These are phyloP conservation scores for Phytophthora ohioensis DNA, from an alignment of 352 stramenopile species.

Conservation along the genomic window DNA sequence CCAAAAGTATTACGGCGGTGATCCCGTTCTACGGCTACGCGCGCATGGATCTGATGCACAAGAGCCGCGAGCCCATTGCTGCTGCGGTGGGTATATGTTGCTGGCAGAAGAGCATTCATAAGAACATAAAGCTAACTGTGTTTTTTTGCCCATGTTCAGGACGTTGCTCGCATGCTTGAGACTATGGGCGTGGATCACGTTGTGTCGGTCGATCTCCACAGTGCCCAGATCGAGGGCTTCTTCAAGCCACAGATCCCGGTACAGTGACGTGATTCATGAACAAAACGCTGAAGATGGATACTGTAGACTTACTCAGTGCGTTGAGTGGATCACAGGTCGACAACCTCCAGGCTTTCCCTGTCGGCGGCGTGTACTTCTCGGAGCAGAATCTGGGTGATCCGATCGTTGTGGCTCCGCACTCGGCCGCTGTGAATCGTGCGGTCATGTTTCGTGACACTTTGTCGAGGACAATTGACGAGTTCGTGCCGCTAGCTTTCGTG, in stretches of 20 bases:
- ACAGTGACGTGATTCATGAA: conserved; percentile 1
- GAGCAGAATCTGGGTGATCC: conserved; percentile 74
- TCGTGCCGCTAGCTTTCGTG: conserved; percentile 82
- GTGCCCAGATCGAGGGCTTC: conserved; percentile 89
- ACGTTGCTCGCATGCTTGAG: conserved; percentile 89
- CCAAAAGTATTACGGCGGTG: conserved; percentile 89
- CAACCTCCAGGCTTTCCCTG: conserved; percentile 87
- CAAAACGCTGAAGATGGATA: background rate
- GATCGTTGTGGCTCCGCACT: conserved; percentile 86
- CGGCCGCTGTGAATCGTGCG: conserved; percentile 78
- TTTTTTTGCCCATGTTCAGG: conserved; percentile 39
- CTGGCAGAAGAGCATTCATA: background rate
- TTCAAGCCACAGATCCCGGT: conserved; percentile 89
- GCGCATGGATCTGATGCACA: conserved; percentile 88
- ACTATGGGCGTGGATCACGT: conserved; percentile 92
- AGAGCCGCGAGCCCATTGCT: conserved; percentile 81
- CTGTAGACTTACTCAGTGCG: background rate
- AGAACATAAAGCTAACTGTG: background rate
- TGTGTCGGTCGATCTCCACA: conserved; percentile 90
- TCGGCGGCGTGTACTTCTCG: conserved; percentile 88
- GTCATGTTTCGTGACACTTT: conserved; percentile 87
- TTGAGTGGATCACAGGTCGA: conserved; percentile 54
- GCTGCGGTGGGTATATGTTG: conserved; percentile 53
- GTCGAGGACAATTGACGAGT: conserved; percentile 78
- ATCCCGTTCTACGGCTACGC: conserved; percentile 91